Evolutionary conservation across 2,329 filamentous ascomycete genomes (phyloP).

Genomic region (Fragosphaeria purpurea): DNA sequence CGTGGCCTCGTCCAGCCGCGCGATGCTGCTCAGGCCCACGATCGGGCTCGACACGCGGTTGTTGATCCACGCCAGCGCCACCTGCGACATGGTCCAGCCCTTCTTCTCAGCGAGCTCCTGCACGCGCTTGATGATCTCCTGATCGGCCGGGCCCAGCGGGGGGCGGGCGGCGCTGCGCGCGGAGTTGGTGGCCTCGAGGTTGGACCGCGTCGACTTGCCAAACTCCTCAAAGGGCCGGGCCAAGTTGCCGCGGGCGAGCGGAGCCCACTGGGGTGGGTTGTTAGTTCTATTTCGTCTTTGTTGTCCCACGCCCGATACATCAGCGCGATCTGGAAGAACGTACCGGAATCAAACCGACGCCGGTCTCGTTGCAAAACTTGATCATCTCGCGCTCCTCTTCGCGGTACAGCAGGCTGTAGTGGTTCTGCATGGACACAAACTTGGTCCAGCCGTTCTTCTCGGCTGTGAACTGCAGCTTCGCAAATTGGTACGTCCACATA

Average conservation of each 20-base stretch:
- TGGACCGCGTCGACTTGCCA: slow-evolving; percentile 18
- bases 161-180: not conserved
- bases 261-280: slow-evolving; percentile 20
- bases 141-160: not conserved
- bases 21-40: slow-evolving; percentile 46
- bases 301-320: no score
- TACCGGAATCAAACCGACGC: slow-evolving; percentile 25
- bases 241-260: slow-evolving; percentile 27
- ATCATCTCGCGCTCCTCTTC: slow-evolving; percentile 47
- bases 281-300: no score
- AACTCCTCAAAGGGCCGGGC: slow-evolving; percentile 21
- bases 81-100: slow-evolving; percentile 26
- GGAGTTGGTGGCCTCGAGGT: no score
- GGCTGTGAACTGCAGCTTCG: slow-evolving; percentile 44
- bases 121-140: slow-evolving; percentile 13
- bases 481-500: slow-evolving; percentile 46
- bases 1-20: slow-evolving; percentile 51
- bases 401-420: slow-evolving; percentile 51
- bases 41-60: slow-evolving; percentile 46
- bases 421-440: slow-evolving; percentile 53
- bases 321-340: no score
- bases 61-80: slow-evolving; percentile 55
- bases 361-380: slow-evolving; percentile 30
- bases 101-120: slow-evolving; percentile 8
- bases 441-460: slow-evolving; percentile 49